Conservation (phyloP, 2,329 filamentous ascomycete genomes). For the Chrysoporthe puriensis region DNA sequence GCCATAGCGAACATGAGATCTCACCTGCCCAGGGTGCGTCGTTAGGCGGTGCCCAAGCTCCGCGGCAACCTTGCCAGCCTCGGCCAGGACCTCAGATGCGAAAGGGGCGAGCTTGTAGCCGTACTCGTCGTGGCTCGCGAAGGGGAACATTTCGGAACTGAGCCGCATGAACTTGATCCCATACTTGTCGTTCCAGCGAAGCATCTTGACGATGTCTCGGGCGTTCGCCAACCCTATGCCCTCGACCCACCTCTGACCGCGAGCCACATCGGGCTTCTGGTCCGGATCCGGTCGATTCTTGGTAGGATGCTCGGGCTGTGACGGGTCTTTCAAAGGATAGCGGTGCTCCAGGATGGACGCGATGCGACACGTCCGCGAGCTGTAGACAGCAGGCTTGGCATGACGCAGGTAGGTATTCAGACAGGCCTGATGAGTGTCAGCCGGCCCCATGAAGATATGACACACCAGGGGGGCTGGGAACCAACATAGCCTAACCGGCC, state of each 20-base stretch:
- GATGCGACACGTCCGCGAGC: slow-evolving; percentile 88
- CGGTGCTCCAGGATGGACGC: slow-evolving; percentile 88
- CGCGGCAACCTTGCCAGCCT: slow-evolving; percentile 76
- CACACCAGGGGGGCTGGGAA: slow-evolving; percentile 20
- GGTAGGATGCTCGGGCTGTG: slow-evolving; percentile 75
- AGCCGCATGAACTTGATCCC: slow-evolving; percentile 91
- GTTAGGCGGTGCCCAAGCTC: slow-evolving; percentile 83
- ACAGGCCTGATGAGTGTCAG: slow-evolving; percentile 63
- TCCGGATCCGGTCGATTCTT: slow-evolving; percentile 85
- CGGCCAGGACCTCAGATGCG: slow-evolving; percentile 74
- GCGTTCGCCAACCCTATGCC: slow-evolving; percentile 80
- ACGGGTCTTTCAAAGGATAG: slow-evolving; percentile 76
- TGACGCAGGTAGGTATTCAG: slow-evolving; percentile 88
- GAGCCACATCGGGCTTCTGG: slow-evolving; percentile 65
- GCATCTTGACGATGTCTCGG: slow-evolving; percentile 80
- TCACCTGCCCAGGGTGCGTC: slow-evolving; percentile 80
- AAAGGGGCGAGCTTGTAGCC: slow-evolving; percentile 86
- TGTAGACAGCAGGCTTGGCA: slow-evolving; percentile 83
- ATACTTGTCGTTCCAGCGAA: slow-evolving; percentile 90
- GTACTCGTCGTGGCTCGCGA: slow-evolving; percentile 85
- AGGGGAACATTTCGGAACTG: slow-evolving; percentile 96
- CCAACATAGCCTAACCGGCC: slow-evolving; percentile 86
- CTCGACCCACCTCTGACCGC: slow-evolving; percentile 76
- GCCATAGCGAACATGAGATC: slow-evolving; percentile 7
- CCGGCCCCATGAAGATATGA: slow-evolving; percentile 3